Evolutionary conservation across 1,284 basidiomycete species (phyloP).

Genomic region (Boletus albobrunnescens): DNA sequence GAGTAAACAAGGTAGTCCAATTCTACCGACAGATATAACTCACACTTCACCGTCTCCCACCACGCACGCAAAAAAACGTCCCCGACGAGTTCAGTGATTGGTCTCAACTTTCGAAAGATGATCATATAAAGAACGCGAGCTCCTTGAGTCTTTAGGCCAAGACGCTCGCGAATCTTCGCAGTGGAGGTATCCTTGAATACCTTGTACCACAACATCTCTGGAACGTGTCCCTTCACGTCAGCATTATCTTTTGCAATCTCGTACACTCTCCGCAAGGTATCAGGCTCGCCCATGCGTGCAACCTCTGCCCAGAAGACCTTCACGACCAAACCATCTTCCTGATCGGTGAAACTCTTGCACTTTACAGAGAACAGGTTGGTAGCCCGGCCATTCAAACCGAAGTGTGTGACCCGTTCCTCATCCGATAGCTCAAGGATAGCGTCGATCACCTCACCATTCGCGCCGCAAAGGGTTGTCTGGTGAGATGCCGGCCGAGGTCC

Average conservation of each 20-base stretch:
- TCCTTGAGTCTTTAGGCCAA: not conserved
- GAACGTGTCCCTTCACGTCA: not conserved
- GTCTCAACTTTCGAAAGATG: slow-evolving; percentile 9
- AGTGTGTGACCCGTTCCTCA: slow-evolving; percentile 3
- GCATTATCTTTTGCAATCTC: slow-evolving; percentile 1
- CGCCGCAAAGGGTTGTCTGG: not conserved
- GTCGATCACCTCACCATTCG: not conserved
- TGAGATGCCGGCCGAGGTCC: not conserved
- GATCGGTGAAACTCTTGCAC: not conserved
- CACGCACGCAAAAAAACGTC: slow-evolving; percentile 1
- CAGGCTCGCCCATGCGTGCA: slow-evolving; percentile 12
- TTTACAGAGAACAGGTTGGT: slow-evolving; percentile 6
- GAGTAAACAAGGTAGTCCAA: not conserved
- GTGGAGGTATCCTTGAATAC: not conserved
- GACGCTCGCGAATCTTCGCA: not conserved
- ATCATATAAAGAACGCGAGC: slow-evolving; percentile 1
- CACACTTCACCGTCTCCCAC: slow-evolving; percentile 9
- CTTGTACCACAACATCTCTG: not conserved
- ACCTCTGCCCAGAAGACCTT: slow-evolving; percentile 21
- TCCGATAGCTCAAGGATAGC: not conserved
- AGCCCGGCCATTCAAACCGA: slow-evolving; percentile 6
- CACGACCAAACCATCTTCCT: not conserved
- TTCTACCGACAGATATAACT: not conserved
- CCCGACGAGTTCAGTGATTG: slow-evolving; percentile 10
- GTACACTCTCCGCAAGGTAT: slow-evolving; percentile 17